A percentile compares a stretch with the other conserved stretches of the same genome.
These are phyloP conservation scores for Ogataea neopini DNA, from an alignment of 805 yeast genomes.

Conservation along the genomic window DNA sequence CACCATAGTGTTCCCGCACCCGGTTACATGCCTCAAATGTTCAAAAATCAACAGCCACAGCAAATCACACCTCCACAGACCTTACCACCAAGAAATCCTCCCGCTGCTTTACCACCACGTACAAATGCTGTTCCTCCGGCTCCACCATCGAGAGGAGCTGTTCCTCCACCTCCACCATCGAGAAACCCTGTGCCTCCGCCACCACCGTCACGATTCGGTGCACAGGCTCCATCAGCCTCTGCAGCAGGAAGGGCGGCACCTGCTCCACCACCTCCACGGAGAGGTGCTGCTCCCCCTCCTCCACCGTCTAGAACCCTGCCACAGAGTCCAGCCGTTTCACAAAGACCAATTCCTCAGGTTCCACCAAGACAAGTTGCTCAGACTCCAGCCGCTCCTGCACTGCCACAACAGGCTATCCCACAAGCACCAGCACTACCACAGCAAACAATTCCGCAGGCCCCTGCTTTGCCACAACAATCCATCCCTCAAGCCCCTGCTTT, in stretches of 20 bases:
- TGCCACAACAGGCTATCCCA: not conserved
- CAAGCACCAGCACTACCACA: not conserved
- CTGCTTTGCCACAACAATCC: slow-evolving; percentile 14
- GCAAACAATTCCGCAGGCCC: not conserved
- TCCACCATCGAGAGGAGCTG: slow-evolving; percentile 26
- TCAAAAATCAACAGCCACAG: slow-evolving; percentile 9
- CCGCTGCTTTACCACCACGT: slow-evolving; percentile 30
- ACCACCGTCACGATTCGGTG: slow-evolving; percentile 25
- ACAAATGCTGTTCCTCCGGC: slow-evolving; percentile 30
- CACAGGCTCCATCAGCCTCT: slow-evolving; percentile 28
- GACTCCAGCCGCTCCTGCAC: not conserved
- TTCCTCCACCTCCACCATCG: slow-evolving; percentile 34
- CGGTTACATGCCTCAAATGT: slow-evolving; percentile 16
- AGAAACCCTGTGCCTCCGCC: slow-evolving; percentile 39
- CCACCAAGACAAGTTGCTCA: not conserved
- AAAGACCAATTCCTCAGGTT: slow-evolving; percentile 11
- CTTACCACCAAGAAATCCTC: slow-evolving; percentile 13
- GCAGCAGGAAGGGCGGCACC: slow-evolving; percentile 31
- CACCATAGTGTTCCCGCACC: slow-evolving; percentile 26
- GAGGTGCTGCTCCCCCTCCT: slow-evolving; percentile 46
- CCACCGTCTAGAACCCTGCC: slow-evolving; percentile 39
- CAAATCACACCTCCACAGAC: slow-evolving; percentile 5
- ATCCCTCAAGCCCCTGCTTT: slow-evolving; percentile 17
- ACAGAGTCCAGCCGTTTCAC: slow-evolving; percentile 16
- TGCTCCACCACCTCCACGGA: slow-evolving; percentile 36